Evolutionary conservation across 108 stramenopile genomes (phyloP).

Genomic region (Skeletonema tropicum): DNA sequence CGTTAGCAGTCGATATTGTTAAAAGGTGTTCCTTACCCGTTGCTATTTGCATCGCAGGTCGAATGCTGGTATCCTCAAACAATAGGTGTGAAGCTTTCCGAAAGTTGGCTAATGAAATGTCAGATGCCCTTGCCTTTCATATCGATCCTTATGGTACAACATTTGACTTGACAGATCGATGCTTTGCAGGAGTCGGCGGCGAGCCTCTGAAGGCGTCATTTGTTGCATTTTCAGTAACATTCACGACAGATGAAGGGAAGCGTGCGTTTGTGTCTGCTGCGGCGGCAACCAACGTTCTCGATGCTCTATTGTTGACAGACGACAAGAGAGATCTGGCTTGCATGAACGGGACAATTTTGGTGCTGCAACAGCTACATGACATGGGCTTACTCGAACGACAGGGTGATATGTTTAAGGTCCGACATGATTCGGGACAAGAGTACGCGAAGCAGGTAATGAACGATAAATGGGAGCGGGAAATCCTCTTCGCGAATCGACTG

Average conservation of each 20-base stretch:
- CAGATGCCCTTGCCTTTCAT: not conserved
- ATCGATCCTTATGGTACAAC: not conserved
- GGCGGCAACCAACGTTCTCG: not conserved
- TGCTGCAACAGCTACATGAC: not conserved
- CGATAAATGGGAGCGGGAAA: not conserved
- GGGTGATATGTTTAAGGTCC: not conserved
- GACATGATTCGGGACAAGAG: not conserved
- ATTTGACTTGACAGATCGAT: constrained; percentile 2
- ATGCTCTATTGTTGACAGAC: not conserved
- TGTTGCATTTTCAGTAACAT: not conserved
- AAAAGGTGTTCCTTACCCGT: not conserved
- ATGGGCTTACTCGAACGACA: not conserved
- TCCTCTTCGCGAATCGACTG: not conserved
- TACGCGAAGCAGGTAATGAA: not conserved
- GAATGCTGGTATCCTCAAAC: not conserved
- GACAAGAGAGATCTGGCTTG: not conserved
- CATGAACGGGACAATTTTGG: not conserved
- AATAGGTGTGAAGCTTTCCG: not conserved
- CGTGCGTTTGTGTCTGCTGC: not conserved
- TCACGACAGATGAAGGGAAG: not conserved
- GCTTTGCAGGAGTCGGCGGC: not conserved
- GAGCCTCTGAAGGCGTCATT: not conserved
- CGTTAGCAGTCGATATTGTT: not conserved
- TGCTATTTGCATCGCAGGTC: not conserved
- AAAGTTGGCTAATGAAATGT: not conserved